These are phyloP conservation scores for Serpula lacrymans DNA, from an alignment of 768 basidiomycete genomes.

Conservation along the genomic window DNA sequence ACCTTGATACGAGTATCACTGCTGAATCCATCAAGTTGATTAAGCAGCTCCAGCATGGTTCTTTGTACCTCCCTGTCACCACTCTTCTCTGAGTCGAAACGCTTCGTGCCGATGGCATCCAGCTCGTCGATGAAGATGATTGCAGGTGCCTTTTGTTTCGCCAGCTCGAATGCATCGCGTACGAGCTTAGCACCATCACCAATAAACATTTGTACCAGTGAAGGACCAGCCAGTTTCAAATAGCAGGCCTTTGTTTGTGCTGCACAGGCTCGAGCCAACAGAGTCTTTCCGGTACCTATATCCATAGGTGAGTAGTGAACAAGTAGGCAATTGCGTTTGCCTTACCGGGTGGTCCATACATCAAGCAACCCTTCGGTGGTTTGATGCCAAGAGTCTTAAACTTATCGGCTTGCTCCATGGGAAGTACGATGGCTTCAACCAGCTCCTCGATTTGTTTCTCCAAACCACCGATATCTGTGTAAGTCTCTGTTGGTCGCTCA, in stretches of 20 bases:
- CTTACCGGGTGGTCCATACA: constrained; percentile 97
- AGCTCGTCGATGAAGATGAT: constrained; percentile 99
- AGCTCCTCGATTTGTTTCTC: constrained; percentile 99
- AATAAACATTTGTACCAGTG: constrained; percentile 99
- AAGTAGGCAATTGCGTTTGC: not conserved
- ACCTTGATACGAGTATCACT: constrained; percentile 98
- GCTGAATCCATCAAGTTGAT: constrained; percentile 97
- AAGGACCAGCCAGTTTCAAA: constrained; percentile 95
- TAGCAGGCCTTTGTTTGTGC: constrained; percentile 98
- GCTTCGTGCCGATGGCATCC: constrained; percentile 98
- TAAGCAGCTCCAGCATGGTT: constrained; percentile 98
- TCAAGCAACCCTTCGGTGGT: constrained; percentile 95
- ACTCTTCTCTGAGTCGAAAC: constrained; percentile 98
- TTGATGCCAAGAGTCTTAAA: constrained; percentile 98
- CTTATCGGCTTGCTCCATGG: constrained; percentile 98
- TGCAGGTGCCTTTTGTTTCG: constrained; percentile 97
- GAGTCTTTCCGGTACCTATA: constrained; percentile 91
- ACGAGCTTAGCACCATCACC: constrained; percentile 99
- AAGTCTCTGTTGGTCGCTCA: constrained; percentile 94
- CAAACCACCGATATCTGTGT: constrained; percentile 95
- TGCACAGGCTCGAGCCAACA: constrained; percentile 96
- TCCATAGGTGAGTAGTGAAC: no score
- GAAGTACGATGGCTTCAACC: constrained; percentile 95
- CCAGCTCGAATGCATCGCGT: constrained; percentile 95
- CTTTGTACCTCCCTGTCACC: constrained; percentile 99